Conservation (phyloP, 2,329 filamentous ascomycete species). For the Zelopaecilomyces penicillatus region DNA sequence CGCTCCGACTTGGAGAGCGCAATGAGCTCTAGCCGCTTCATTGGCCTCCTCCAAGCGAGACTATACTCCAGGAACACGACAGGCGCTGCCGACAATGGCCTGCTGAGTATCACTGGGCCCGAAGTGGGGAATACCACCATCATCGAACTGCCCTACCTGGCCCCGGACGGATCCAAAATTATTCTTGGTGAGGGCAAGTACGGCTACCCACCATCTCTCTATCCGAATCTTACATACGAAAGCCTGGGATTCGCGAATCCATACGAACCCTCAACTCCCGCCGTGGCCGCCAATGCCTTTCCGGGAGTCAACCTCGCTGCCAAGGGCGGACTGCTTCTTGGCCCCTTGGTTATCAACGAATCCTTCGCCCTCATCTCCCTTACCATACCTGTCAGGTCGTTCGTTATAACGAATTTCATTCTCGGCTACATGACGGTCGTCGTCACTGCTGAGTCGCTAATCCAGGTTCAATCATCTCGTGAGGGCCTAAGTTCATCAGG, state of each 20-base stretch:
- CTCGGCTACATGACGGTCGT: conserved; percentile 80
- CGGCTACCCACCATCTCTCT: conserved; percentile 67
- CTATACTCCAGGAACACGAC: conserved; percentile 63
- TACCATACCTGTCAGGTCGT: conserved; percentile 67
- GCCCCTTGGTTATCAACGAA: conserved; percentile 64
- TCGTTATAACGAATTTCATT: conserved; percentile 47
- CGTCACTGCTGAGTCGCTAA: conserved; percentile 57
- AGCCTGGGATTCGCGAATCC: conserved; percentile 33
- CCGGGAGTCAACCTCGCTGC: conserved; percentile 40
- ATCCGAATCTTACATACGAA: conserved; percentile 68
- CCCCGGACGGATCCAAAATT: conserved; percentile 48
- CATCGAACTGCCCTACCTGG: conserved; percentile 48
- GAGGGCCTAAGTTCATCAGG: conserved; percentile 67
- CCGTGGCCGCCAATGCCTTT: conserved; percentile 41
- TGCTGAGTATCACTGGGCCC: conserved; percentile 56
- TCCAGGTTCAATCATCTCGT: conserved; percentile 51
- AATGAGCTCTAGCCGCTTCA: conserved; percentile 50
- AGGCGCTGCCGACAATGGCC: conserved; percentile 39
- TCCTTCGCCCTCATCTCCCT: conserved; percentile 71
- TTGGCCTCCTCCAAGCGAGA: conserved; percentile 59
- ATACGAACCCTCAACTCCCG: conserved; percentile 31
- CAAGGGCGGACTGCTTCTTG: conserved; percentile 59
- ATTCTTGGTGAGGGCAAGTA: conserved; percentile 51
- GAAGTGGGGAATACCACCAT: conserved; percentile 28
- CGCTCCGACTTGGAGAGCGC: conserved; percentile 61